Evolutionary conservation across 1,284 basidiomycete genomes (phyloP).

Genomic region (Tranzscheliella williamsii): DNA sequence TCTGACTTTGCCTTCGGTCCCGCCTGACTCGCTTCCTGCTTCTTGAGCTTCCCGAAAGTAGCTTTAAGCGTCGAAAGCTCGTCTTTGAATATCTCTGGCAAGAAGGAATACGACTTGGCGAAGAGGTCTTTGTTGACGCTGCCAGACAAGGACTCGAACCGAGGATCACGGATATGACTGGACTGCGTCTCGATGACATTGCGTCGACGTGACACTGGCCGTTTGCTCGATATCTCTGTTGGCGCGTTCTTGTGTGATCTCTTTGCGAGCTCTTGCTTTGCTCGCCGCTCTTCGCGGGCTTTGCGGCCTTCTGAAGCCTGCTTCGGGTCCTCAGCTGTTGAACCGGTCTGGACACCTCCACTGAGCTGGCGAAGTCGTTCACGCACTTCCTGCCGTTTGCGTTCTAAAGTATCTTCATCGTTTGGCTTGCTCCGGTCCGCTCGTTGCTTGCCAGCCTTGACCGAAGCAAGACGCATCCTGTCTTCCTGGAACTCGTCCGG

Average conservation of each 20-base stretch:
- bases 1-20: conserved; percentile 69
- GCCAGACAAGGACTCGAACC: conserved; percentile 79
- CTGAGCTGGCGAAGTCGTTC: conserved; percentile 28
- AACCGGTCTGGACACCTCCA: conserved; percentile 1
- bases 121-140: conserved; percentile 73
- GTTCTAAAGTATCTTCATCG: conserved; percentile 18
- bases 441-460: conserved; percentile 19
- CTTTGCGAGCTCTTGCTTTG: conserved; percentile 62
- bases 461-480: conserved; percentile 8
- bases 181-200: conserved; percentile 75
- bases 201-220: conserved; percentile 77
- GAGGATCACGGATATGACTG: conserved; percentile 77
- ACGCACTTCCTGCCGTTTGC: conserved; percentile 20
- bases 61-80: conserved; percentile 74
- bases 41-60: conserved; percentile 72
- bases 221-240: conserved; percentile 83
- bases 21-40: conserved; percentile 70
- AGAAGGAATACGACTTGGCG: conserved; percentile 76
- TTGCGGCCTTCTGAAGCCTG: conserved; percentile 7
- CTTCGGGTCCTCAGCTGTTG: background rate
- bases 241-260: conserved; percentile 85
- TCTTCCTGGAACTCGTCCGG: conserved; percentile 47
- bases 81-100: conserved; percentile 70
- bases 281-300: conserved; percentile 8
- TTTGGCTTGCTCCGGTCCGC: background rate